phyloP scores from a whole-genome alignment of 176 grass and related monocot genomes.

The Avena atlantica region DNA sequence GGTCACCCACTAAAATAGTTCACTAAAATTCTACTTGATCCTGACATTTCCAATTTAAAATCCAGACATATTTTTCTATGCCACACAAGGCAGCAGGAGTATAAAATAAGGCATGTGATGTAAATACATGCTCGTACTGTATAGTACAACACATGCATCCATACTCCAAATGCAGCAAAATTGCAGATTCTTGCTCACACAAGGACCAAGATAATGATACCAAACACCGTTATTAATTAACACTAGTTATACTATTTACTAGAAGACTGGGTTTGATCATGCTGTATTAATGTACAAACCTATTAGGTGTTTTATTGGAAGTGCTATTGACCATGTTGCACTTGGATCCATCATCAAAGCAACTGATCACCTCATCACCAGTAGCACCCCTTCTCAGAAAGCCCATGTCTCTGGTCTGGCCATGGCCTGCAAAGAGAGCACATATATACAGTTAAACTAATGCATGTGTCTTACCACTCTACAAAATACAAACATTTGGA shows the following conservation, averaged over 20 bases:
- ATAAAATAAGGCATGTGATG: conserved; percentile 32
- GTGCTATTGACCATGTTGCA: conserved; percentile 51
- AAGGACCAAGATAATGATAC: conserved; percentile 40
- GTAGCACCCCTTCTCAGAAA: conserved; percentile 46
- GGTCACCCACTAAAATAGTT: conserved; percentile 40
- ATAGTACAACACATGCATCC: conserved; percentile 25
- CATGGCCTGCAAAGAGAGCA: conserved; percentile 54
- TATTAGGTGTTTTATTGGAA: conserved; percentile 34
- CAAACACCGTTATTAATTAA: conserved; percentile 15
- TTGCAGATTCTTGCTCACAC: conserved; percentile 20
- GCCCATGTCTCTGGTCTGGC: conserved; percentile 52
- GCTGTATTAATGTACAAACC: conserved; percentile 15
- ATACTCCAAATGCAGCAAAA: conserved; percentile 49
- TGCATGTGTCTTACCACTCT: conserved; percentile 38
- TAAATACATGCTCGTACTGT: not conserved
- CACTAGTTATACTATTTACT: not conserved
- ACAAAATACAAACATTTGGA: conserved; percentile 24
- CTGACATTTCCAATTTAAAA: conserved; percentile 37
- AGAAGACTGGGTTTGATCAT: conserved; percentile 1
- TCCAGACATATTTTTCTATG: conserved; percentile 16
- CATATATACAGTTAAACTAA: conserved; percentile 23
- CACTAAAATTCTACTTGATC: conserved; percentile 45
- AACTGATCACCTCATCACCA: conserved; percentile 39
- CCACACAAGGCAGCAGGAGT: not conserved
- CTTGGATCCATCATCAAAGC: conserved; percentile 50